These are phyloP conservation scores for Yamadazyma triangularis DNA, from an alignment of 1,139 yeast species.

Conservation along the genomic window DNA sequence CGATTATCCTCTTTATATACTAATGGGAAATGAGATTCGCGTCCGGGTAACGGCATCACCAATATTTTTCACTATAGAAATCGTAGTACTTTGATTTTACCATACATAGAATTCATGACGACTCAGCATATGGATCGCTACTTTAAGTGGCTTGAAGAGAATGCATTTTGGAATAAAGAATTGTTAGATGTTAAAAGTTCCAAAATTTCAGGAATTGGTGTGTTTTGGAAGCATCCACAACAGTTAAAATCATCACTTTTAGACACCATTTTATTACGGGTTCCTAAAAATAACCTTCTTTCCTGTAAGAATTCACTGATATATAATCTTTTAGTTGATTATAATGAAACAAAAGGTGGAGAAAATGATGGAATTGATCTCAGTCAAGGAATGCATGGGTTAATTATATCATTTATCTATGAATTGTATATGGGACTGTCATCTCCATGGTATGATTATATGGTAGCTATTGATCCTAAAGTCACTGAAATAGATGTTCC, in stretches of 20 bases:
- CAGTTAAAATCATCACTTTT: constrained; percentile 20
- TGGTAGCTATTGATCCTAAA: constrained; percentile 49
- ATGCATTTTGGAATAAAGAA: constrained; percentile 46
- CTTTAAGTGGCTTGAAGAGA: constrained; percentile 43
- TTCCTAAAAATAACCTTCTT: constrained; percentile 51
- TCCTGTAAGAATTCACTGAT: constrained; percentile 60
- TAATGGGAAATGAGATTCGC: neutral
- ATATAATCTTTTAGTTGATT: constrained; percentile 63
- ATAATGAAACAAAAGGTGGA: constrained; percentile 16
- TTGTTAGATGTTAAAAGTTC: constrained; percentile 46
- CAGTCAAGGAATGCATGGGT: constrained; percentile 54
- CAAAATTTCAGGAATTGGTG: constrained; percentile 67
- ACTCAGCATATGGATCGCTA: constrained; percentile 3
- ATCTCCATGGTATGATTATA: constrained; percentile 77
- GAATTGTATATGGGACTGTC: constrained; percentile 48
- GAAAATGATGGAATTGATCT: constrained; percentile 31
- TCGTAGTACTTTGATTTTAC: too few relatives aligned
- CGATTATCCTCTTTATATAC: constrained; percentile 3
- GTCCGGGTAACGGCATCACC: constrained; percentile 15
- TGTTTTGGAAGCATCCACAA: constrained; percentile 43
- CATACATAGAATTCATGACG: neutral
- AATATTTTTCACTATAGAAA: constrained; percentile 1
- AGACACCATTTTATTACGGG: constrained; percentile 31
- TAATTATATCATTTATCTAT: constrained; percentile 67
- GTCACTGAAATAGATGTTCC: constrained; percentile 36